phyloP scores from a whole-genome alignment of 345 rosid species.

The Citrus mangshanensis region DNA sequence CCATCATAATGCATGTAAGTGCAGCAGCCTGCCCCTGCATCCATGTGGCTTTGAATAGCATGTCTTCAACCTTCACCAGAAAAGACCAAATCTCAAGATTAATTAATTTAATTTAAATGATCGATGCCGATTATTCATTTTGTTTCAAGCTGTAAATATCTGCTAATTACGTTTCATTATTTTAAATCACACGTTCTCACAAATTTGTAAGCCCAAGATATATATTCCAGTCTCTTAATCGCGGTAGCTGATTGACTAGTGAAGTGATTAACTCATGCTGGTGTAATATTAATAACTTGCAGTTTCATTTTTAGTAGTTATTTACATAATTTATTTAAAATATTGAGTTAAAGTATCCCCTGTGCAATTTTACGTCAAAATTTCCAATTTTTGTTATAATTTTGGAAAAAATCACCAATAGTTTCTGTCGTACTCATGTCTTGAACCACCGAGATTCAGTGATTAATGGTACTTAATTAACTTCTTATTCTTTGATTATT shows the following conservation, averaged over 20 bases:
- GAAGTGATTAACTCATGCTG: too few species aligned
- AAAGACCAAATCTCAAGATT: constrained; percentile 9
- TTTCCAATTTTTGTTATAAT: too few species aligned
- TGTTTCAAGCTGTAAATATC: not conserved
- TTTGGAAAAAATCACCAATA: not conserved
- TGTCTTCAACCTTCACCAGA: constrained; percentile 26
- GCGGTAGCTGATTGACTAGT: not conserved
- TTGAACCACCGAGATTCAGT: too few species aligned
- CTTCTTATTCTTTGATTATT: too few species aligned
- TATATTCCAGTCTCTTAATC: constrained; percentile 3
- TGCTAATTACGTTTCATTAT: constrained; percentile 12
- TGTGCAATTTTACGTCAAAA: not conserved
- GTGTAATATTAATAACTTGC: not conserved
- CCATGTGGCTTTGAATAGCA: constrained; percentile 24
- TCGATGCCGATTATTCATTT: not conserved
- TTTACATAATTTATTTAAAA: too few species aligned
- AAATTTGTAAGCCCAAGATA: not conserved
- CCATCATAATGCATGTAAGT: not conserved
- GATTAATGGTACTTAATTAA: too few species aligned
- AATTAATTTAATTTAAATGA: not conserved
- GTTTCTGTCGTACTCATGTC: too few species aligned
- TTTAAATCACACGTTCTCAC: not conserved
- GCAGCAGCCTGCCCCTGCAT: constrained; percentile 1
- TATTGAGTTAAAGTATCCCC: not conserved
- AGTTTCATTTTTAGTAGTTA: too few species aligned